phyloP scores from a whole-genome alignment of 192 early-diverging fungal species.

The Ambispora gerdemannii region DNA sequence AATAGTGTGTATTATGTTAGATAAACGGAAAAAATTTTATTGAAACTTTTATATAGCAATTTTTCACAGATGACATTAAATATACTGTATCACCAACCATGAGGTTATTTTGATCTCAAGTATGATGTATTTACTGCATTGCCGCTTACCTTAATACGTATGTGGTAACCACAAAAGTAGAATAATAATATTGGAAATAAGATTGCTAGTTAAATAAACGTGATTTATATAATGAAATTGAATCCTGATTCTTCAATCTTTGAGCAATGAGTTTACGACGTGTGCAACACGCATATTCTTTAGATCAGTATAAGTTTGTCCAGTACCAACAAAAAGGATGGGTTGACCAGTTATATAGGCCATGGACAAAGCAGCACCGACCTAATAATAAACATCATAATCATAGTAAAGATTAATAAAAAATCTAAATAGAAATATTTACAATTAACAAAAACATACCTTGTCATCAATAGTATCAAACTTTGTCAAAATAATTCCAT shows the following conservation, averaged over 20 bases:
- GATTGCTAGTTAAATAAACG: no score
- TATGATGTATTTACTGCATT: no score
- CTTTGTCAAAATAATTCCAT: constrained; percentile 94
- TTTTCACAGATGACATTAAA: no score
- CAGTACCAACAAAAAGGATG: constrained; percentile 95
- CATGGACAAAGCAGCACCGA: constrained; percentile 95
- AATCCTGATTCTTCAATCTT: constrained; percentile 39
- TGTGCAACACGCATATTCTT: constrained; percentile 80
- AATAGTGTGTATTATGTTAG: no score
- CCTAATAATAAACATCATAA: constrained; percentile 38
- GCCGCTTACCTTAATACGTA: no score
- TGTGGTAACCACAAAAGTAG: no score
- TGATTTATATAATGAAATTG: no score
- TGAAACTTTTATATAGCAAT: no score
- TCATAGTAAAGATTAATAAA: neutral
- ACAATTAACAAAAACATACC: constrained; percentile 34
- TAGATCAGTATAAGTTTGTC: constrained; percentile 95
- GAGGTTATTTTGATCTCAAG: no score
- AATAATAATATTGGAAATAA: no score
- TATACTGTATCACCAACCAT: no score
- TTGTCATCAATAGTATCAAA: constrained; percentile 97
- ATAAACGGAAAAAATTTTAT: no score
- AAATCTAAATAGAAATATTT: neutral
- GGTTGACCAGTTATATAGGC: constrained; percentile 94
- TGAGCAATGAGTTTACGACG: constrained; percentile 66